Percentiles rank a stretch among this genome's conserved stretches.
Conservation (phyloP, 129 eudicot genomes). For the Flaveria robusta region DNA sequence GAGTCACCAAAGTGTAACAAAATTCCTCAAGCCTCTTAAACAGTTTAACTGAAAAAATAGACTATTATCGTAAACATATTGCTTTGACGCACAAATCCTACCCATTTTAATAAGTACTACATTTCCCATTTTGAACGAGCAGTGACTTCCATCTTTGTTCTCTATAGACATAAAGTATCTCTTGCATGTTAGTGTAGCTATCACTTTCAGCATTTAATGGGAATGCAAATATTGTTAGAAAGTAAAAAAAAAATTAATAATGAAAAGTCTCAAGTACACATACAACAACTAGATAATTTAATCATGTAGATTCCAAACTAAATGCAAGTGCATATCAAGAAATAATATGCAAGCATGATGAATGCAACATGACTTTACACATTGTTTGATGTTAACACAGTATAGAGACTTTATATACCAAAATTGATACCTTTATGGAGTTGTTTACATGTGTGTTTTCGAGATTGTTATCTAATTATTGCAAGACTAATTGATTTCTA, state of each 20-base stretch:
- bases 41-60: background rate
- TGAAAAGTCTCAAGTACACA: background rate
- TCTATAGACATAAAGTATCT: background rate
- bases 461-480: background rate
- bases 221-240: background rate
- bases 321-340: slow-evolving; percentile 4
- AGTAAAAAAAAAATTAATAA: background rate
- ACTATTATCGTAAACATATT: background rate
- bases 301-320: slow-evolving; percentile 7
- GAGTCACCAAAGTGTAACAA: background rate
- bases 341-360: background rate
- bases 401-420: background rate
- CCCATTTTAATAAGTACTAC: background rate
- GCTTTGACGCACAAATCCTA: background rate
- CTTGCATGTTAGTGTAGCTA: background rate
- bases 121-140: background rate
- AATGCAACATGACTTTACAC: background rate
- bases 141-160: background rate
- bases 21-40: background rate
- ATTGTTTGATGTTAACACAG: background rate
- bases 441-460: background rate
- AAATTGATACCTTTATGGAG: background rate
- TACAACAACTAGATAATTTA: background rate
- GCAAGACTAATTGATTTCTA: background rate
- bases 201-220: background rate